Evolutionary conservation across 768 basidiomycete genomes (phyloP), one percentile per base, ranked within the genome.

Genomic region (Cystobasidium onofrii): DNA sequence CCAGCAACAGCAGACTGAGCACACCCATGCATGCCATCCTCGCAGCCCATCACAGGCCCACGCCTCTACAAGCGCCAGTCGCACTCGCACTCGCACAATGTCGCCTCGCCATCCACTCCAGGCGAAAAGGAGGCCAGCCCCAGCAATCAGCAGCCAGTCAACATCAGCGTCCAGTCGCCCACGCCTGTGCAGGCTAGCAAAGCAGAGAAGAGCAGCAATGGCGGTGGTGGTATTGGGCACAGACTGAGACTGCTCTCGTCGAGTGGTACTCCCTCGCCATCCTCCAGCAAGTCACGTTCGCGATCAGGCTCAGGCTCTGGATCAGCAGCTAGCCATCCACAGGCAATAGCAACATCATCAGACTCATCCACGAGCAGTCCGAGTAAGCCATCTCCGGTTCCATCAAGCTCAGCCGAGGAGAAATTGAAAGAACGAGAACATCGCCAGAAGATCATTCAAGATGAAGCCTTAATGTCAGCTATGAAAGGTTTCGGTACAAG

Each of bases 401-500:
- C 60, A 61, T 33, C 60, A 15, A 23, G 18, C 25, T 7, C 36
- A 23, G 17, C 7, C 27, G 60, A 33, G 27, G 36, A n/a, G 31
- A 61, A 29, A 23, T 20, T 15, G 25, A 39, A 61, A 12, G 36
- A 39, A 6, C 7, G 57, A 61, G 31, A 61, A n/a, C 64, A 44
- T 15, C 64, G 27, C 2, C 34, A 29, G 43, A 65, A 33, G 34
- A 27, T 34, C 64, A 23, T 27, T 13, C 12, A 25, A 39, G 64
- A 65, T 25, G 33, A 65, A 36, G 64, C 64, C 18, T 7, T 43
- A 36, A 36, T 65, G 41, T 6, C 64, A 13, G 64, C 64, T 27
- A 65, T 65, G 64, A 65, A 65, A 44, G 64, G 64, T 27, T 65
- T 65, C 64, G 64, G 64, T 43, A 43, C 27, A 18, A 33, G 64